Base-by-base conservation (phyloP, 768 basidiomycete genomes). In the Hypholoma fasciculare region DNA sequence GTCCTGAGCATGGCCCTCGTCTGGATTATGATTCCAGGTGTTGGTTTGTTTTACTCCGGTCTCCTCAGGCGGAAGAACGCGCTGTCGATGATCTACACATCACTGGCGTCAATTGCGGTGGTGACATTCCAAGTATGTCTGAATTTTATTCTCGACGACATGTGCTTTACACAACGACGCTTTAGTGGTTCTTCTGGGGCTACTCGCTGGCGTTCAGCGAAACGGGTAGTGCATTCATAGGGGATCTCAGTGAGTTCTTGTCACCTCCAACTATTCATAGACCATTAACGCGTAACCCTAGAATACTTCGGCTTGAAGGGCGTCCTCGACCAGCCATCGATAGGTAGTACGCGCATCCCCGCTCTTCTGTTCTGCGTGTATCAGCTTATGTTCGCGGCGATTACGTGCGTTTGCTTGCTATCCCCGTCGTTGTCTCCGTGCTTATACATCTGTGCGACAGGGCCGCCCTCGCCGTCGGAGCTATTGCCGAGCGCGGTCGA, bases 101-200 rank as follows among this genome's bases (percentile, higher is more conserved):
- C 85, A 54, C 86, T 94, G 81, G 81, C 89, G 64, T 82, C 84
- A 0, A 66, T 94, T 12, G 94, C 87, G 0, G 82, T 90, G 64
- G 90, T 94, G 34, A 88, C 88, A 4, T 94, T 94, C 76, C 89
- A 94, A 79, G 92, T 92, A 60, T 58, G 84, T 61, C 16, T 7
- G 23, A 1, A 16, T 49, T 26, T 23, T 27, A 36, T 46, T 40
- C 12, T 48, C 38, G 7, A 2, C 13, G 9, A 19, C 2, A n/a
- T 23, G 39, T 27, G n/a, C 49, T 40, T 26, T 36, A 11, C 38
- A 62, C 67, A 37, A 66, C 11, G n/a, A 39, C 7, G 34, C 59
- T 59, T 14, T 63, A 94, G 89, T 96, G 94, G 94, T 95, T 94
- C 79, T 95, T 96, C 81, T 97, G 96, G 96, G 96, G 96, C 2